Evolutionary conservation across 805 yeast genomes (phyloP).

Genomic region (Candida andamanensis): DNA sequence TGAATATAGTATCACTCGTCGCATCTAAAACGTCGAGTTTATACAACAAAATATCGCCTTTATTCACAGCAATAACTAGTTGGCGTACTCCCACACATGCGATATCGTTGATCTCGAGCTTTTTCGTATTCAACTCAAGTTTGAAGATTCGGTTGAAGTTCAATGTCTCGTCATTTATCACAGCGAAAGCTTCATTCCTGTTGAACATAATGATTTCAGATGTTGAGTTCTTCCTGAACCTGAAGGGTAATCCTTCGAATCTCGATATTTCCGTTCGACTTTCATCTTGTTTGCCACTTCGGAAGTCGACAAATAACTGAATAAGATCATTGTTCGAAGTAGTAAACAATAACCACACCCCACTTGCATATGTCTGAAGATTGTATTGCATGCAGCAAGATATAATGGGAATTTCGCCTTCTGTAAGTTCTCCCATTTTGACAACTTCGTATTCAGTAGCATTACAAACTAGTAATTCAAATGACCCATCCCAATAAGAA

Average conservation of each 20-base stretch:
- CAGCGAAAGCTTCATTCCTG: constrained; percentile 7
- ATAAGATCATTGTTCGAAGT: constrained; percentile 13
- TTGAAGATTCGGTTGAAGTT: constrained; percentile 5
- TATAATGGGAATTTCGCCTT: constrained; percentile 7
- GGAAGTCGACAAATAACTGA: constrained; percentile 9
- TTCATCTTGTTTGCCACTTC: constrained; percentile 2
- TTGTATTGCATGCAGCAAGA: constrained; percentile 11
- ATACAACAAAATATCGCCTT: constrained; percentile 6
- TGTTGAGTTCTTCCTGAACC: constrained; percentile 6
- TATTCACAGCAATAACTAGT: constrained; percentile 7
- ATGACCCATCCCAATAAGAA: constrained; percentile 14
- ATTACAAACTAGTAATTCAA: constrained; percentile 7
- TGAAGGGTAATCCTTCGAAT: constrained; percentile 13
- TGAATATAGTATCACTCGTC: constrained; percentile 10
- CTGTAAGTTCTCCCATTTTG: background rate
- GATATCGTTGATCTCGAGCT: constrained; percentile 11
- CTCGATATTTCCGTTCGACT: constrained; percentile 1
- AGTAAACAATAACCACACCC: constrained; percentile 13
- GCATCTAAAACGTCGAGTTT: constrained; percentile 1
- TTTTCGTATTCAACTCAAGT: background rate
- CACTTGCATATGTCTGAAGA: background rate
- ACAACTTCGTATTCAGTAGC: constrained; percentile 3
- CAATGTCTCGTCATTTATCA: constrained; percentile 6
- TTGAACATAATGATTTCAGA: constrained; percentile 11
- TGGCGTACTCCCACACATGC: constrained; percentile 5